Evolutionary conservation across 2,329 filamentous ascomycete genomes (phyloP), one percentile per base, ranked within the genome.

Genomic region (Helotiales sp.): DNA sequence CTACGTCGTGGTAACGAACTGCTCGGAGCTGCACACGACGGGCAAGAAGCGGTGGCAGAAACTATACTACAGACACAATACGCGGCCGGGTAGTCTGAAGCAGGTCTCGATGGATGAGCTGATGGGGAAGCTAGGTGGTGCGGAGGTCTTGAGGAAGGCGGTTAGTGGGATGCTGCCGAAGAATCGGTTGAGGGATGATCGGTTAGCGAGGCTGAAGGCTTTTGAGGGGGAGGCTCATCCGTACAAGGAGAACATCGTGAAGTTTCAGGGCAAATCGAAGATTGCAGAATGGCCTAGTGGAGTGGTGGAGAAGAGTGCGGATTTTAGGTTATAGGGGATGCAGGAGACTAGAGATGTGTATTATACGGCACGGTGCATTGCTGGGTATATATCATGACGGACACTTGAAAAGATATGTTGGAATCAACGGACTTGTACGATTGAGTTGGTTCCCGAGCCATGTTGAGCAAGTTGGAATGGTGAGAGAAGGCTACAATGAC

Each of bases 151-250:
- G 78, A 86, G 93, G 76, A 92, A 93, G 79, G 96, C 96, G 1
- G 96, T 99, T 47, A 91, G 91, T 77, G 96, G 96, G 58, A 99
- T 99, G 96, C 81, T 99, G 80, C 96, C 96, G 63, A 99, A 99
- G 87, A 99, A 99, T 82, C 84, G 94, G 76, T 82, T 99, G 77
- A 85, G 95, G 75, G 93, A 97, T 79, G 92, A 93, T 83, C 83
- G 96, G 71, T 82, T 99, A 82, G 93, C 90, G 43, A 85, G 96
- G 74, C 82, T 99, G 78, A 99, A 98, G 87, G 94, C 92, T 6
- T 99, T 97, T 79, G 96, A 99, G 82, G 93, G 95, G n/a, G 84
- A 88, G 45, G 88, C 89, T 26, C 94, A 99, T 83, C 96, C 96
- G 45, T 98, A 97, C 80, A 92, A 92, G 86, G 81, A 90, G 79